A percentile compares a stretch with the other conserved stretches of the same genome.
Evolutionary conservation across 768 basidiomycete species (phyloP).

Genomic region (Mycena crocata): DNA sequence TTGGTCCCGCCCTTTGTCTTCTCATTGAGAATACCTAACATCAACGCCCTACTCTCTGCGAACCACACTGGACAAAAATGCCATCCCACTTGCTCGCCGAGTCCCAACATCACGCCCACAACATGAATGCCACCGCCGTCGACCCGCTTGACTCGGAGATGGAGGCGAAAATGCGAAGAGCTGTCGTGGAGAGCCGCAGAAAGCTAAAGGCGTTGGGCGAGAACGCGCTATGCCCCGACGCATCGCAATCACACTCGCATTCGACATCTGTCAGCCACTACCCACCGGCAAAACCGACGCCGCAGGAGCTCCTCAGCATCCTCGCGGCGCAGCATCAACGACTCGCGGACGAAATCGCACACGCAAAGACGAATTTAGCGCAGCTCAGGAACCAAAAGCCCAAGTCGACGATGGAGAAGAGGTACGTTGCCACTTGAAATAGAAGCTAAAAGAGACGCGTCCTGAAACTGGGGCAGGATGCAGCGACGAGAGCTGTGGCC

Average conservation of each 20-base stretch:
- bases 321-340: constrained; percentile 1
- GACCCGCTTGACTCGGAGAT: background rate
- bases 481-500: constrained; percentile 21
- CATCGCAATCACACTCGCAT: background rate
- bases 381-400: background rate
- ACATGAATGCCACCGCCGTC: background rate
- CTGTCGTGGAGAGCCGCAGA: constrained; percentile 20
- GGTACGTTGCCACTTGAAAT: background rate
- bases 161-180: constrained; percentile 18
- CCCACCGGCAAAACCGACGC: background rate
- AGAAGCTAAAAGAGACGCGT: no score
- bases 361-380: background rate
- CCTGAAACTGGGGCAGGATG: constrained; percentile 2
- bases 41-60: background rate
- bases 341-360: constrained; percentile 16
- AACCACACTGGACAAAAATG: background rate
- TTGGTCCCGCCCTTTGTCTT: no score
- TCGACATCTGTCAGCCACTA: background rate
- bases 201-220: constrained; percentile 5
- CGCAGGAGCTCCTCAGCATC: background rate
- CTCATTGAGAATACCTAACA: background rate
- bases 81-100: background rate
- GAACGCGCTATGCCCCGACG: background rate
- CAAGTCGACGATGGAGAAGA: constrained; percentile 5
- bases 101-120: background rate